These are phyloP conservation scores for Colletotrichum sp. DNA, from an alignment of 2,329 filamentous ascomycete genomes.

Conservation along the genomic window DNA sequence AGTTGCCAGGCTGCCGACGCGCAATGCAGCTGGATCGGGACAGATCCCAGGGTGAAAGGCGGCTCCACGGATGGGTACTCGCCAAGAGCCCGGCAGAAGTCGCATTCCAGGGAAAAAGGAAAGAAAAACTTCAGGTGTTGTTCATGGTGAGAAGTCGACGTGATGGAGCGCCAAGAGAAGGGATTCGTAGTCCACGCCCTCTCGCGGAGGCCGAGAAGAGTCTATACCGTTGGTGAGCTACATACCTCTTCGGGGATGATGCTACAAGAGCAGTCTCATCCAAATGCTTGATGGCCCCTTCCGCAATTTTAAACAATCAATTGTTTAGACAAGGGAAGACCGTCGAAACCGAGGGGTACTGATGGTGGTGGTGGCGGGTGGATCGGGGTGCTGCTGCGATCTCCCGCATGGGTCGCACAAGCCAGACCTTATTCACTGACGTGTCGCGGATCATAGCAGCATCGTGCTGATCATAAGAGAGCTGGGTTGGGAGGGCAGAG, in stretches of 20 bases:
- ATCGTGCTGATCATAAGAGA: not conserved
- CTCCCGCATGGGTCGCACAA: conserved; percentile 19
- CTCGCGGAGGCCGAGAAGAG: not conserved
- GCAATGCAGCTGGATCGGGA: not conserved
- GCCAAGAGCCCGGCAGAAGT: not conserved
- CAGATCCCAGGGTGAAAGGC: not conserved
- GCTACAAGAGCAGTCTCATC: conserved; percentile 16
- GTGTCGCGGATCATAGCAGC: conserved; percentile 4
- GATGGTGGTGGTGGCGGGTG: not conserved
- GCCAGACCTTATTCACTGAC: conserved; percentile 19
- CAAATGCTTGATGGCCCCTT: conserved; percentile 3
- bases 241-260: conserved; percentile 11
- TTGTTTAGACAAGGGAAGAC: not conserved
- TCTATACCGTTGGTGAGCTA: not conserved
- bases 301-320: conserved; percentile 11
- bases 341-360: not conserved
- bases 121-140: not conserved
- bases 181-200: not conserved
- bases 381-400: not conserved
- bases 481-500: not conserved
- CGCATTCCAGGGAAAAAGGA: not conserved
- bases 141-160: not conserved
- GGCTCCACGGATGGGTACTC: not conserved
- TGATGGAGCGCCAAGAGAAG: not conserved
- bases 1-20: not conserved